Percentiles rank a stretch among this genome's conserved stretches.
phyloP scores from a whole-genome alignment of 192 early-diverging fungal species.

The Entrophospora sp. region DNA sequence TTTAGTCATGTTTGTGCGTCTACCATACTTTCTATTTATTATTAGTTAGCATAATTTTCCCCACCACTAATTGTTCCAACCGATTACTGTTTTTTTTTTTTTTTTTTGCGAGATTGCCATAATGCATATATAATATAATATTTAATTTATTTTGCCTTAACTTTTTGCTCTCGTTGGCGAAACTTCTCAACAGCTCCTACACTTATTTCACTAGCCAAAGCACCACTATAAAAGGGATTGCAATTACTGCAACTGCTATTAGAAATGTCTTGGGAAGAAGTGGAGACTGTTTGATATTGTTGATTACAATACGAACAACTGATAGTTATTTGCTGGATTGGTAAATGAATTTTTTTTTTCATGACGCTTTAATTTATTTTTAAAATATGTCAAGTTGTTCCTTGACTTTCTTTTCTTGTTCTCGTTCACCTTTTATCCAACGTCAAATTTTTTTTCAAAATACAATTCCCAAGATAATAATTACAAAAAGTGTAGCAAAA shows the following conservation, averaged over 20 bases:
- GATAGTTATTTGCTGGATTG: constrained; percentile 4
- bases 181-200: background rate
- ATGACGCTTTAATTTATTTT: constrained; percentile 2
- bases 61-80: too few species aligned
- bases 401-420: background rate
- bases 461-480: background rate
- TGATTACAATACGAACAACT: background rate
- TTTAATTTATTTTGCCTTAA: background rate
- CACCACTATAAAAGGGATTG: background rate
- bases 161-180: background rate
- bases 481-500: background rate
- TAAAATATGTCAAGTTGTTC: constrained; percentile 1
- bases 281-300: background rate
- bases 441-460: constrained; percentile 5
- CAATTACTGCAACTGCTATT: constrained; percentile 10
- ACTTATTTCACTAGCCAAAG: constrained; percentile 12
- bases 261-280: constrained; percentile 1
- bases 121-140: too few species aligned
- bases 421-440: background rate
- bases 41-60: too few species aligned
- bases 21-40: background rate
- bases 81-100: too few species aligned
- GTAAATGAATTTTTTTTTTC: constrained; percentile 15
- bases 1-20: background rate
- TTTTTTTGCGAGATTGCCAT: too few species aligned